Conservation (phyloP, 805 yeast genomes). For the Candida nitratophila region DNA sequence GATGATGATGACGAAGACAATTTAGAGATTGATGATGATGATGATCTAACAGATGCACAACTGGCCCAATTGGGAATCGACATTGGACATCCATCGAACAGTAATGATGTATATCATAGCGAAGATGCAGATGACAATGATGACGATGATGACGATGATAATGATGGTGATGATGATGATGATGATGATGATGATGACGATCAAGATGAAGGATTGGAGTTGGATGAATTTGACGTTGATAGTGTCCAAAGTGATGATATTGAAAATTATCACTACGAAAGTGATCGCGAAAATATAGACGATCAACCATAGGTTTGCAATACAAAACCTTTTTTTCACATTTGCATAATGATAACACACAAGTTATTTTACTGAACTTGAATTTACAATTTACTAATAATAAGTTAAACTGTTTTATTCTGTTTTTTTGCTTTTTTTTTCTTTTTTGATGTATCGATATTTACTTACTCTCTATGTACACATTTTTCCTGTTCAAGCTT, state of each 20-base stretch:
- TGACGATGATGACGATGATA: background rate
- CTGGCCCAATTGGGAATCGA: background rate
- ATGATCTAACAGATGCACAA: background rate
- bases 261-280: slow-evolving; percentile 1
- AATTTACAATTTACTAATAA: too few species aligned
- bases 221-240: slow-evolving; percentile 17
- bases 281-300: background rate
- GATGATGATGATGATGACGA: background rate
- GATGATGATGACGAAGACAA: background rate
- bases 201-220: slow-evolving; percentile 14
- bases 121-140: too few species aligned
- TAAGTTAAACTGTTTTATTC: too few species aligned
- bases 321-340: background rate
- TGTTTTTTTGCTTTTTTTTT: too few species aligned
- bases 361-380: too few species aligned
- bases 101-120: too few species aligned
- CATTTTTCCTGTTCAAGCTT: too few species aligned
- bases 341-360: background rate
- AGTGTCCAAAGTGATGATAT: slow-evolving; percentile 23
- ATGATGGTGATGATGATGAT: slow-evolving; percentile 11
- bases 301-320: too few species aligned
- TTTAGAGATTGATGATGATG: background rate
- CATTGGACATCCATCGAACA: too few species aligned
- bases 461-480: too few species aligned
- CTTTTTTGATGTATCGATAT: too few species aligned